Evolutionary conservation across 2,329 filamentous ascomycete genomes (phyloP).

Genomic region (Pestalotiopsis sp.): DNA sequence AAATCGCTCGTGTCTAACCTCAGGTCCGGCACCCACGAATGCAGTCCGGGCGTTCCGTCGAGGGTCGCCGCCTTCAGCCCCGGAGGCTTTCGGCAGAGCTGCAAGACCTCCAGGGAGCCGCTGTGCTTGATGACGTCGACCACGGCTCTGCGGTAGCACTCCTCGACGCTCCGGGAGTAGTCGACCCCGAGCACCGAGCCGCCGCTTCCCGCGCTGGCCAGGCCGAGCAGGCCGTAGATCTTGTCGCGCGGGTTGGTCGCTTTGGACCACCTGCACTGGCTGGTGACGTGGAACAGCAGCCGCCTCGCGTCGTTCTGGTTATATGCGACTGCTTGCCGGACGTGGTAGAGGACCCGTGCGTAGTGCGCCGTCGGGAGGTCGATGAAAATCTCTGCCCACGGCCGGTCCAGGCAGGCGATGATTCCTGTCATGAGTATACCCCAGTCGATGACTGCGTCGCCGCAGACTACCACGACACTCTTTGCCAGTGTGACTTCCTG

Average conservation of each 20-base stretch:
- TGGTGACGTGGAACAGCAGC: not conserved
- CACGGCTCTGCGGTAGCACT: not conserved
- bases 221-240: not conserved
- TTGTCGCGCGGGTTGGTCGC: slow-evolving; percentile 1
- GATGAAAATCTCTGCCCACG: not conserved
- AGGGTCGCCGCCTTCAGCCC: not conserved
- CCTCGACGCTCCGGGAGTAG: not conserved
- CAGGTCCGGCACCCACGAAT: not conserved
- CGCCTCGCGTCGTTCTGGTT: not conserved
- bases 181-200: not conserved
- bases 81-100: slow-evolving; percentile 1
- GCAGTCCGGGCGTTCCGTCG: not conserved
- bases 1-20: not conserved
- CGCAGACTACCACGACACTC: not conserved
- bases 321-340: not conserved
- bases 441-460: not conserved
- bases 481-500: not conserved
- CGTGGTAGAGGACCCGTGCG: not conserved
- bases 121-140: not conserved
- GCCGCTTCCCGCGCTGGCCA: not conserved
- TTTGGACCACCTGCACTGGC: not conserved
- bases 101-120: not conserved
- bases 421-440: not conserved
- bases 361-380: not conserved
- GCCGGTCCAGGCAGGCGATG: not conserved